Evolutionary conservation across 208 protist genomes (phyloP).

Genomic region (Leishmania lainsoni): DNA sequence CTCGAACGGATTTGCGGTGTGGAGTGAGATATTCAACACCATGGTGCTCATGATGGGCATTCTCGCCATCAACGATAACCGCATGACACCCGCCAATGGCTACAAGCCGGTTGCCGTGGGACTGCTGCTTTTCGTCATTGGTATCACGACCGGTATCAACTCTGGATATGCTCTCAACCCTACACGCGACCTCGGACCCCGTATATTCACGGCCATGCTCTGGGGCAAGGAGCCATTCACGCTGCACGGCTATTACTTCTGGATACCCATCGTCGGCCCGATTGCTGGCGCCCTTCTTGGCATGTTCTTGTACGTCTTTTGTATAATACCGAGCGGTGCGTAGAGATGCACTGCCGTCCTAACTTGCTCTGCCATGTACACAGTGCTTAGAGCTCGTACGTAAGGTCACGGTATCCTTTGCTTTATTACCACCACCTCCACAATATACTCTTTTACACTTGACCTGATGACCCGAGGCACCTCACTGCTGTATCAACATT

Average conservation of each 20-base stretch:
- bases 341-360: not conserved
- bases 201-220: conserved; percentile 42
- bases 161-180: conserved; percentile 58
- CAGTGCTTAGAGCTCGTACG: not conserved
- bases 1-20: conserved; percentile 32
- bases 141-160: conserved; percentile 40
- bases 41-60: conserved; percentile 50
- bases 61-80: conserved; percentile 43
- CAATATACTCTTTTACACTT: not conserved
- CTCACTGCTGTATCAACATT: not conserved
- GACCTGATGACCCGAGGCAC: not conserved
- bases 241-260: conserved; percentile 49
- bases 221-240: conserved; percentile 44
- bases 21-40: conserved; percentile 51
- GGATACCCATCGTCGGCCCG: conserved; percentile 39
- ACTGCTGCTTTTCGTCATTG: conserved; percentile 45
- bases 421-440: not conserved
- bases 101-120: conserved; percentile 55
- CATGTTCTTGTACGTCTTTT: conserved; percentile 46
- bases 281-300: conserved; percentile 40
- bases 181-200: conserved; percentile 50
- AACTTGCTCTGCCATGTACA: not conserved
- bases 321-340: conserved; percentile 30
- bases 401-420: not conserved
- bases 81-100: conserved; percentile 40